Base-by-base conservation (phyloP, 805 yeast species). In the Ogataea glucozyma region DNA sequence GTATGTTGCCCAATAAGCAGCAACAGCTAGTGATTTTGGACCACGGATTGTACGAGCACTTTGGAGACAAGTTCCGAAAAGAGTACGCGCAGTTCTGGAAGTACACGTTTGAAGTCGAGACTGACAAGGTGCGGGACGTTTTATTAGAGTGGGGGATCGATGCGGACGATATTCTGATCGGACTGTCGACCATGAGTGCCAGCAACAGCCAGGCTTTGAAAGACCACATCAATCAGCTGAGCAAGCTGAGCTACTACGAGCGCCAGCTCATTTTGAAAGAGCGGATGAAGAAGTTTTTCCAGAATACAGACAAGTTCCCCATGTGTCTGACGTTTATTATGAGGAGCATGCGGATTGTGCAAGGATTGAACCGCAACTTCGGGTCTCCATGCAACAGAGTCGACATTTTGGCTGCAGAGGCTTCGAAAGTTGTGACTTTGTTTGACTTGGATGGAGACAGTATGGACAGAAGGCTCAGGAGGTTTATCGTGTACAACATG, bases 341-440 rank as follows among this genome's bases (percentile, higher is more conserved):
- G 41, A 66, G 91, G 54, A 72, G 86, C 9, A 82, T 84, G 84
- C 68, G 90, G 46, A 84, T 85, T 69, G 73, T 86, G 38, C 91
- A 85, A 58, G 81, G 80, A 18, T 62, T 83, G 49, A 85, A 86
- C 58, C 79, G 78, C 50, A 66, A 66, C 26, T 77, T 76, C 57
- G 87, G 83, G 4, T 76, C 88, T 12, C 91, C 90, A 0, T 83
- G 84, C n/a, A 85, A 85, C 58, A 70, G 93, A 44, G 64, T 85
- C 51, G 81, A 79, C 44, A 57, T 82, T 21, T 67, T 85, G 41
- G 85, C 86, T 0, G 62, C 67, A 12, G 80, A 78, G 52, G 87
- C 88, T 23, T 56, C 57, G 17, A 51, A 41, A 27, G 45, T 58
- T 10, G 60, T 62, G 20, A 44, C 32, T 7, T 20, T 44, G 22